Conservation (phyloP, 495 filamentous ascomycete species). For the Darksidea phi region DNA sequence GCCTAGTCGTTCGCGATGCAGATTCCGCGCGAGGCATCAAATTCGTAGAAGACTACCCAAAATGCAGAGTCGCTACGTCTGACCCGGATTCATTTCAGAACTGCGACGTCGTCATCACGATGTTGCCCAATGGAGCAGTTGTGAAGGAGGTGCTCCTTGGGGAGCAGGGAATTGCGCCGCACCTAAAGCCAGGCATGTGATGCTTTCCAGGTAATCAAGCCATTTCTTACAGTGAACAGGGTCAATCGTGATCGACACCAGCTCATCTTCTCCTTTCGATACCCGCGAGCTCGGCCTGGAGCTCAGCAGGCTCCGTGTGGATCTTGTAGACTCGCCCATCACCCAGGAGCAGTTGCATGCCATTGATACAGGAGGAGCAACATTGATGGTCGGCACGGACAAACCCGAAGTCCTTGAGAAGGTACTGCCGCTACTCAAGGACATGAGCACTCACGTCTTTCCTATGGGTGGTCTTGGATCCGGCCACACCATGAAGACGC, state of each 20-base stretch:
- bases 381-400: conserved; percentile 34
- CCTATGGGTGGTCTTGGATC: conserved; percentile 35
- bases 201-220: neutral
- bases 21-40: conserved; percentile 29
- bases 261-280: conserved; percentile 39
- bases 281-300: conserved; percentile 34
- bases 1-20: conserved; percentile 36
- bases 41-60: conserved; percentile 32
- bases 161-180: conserved; percentile 32
- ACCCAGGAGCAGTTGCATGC: conserved; percentile 39
- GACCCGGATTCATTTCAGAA: conserved; percentile 30
- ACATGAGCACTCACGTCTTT: conserved; percentile 34
- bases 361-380: conserved; percentile 36
- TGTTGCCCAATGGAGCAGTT: conserved; percentile 40
- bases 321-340: conserved; percentile 38
- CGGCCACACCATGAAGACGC: conserved; percentile 42
- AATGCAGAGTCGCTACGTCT: conserved; percentile 21
- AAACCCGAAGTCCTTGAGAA: conserved; percentile 31
- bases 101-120: conserved; percentile 39
- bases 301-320: conserved; percentile 33
- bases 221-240: conserved; percentile 18
- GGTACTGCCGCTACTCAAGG: conserved; percentile 33
- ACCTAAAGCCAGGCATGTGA: conserved; percentile 32
- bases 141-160: conserved; percentile 38
- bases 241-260: conserved; percentile 38